phyloP scores from a whole-genome alignment of 2,329 filamentous ascomycete genomes.

The Fusarium sp. region DNA sequence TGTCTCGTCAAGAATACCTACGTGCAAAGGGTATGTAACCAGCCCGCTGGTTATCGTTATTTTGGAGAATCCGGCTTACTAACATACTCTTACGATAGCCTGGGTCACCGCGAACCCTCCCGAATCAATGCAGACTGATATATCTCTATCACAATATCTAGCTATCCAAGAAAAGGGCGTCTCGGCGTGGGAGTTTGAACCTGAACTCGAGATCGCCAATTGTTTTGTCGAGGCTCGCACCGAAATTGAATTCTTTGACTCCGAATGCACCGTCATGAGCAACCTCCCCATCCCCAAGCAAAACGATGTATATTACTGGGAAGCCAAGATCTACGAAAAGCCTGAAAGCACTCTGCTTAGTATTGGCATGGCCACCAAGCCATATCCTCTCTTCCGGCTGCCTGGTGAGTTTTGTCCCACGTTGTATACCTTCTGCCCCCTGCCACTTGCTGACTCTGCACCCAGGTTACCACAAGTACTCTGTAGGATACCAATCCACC shows the following conservation, averaged over 20 bases:
- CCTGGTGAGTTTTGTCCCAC: constrained; percentile 74
- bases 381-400: constrained; percentile 93
- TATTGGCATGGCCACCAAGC: constrained; percentile 96
- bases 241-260: constrained; percentile 99
- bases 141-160: constrained; percentile 95
- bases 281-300: constrained; percentile 98
- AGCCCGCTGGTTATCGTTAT: neutral
- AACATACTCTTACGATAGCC: constrained; percentile 65
- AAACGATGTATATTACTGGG: constrained; percentile 99
- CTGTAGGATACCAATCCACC: constrained; percentile 89
- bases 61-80: constrained; percentile 30
- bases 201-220: constrained; percentile 98
- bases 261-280: constrained; percentile 96
- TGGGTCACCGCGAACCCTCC: constrained; percentile 95
- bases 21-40: constrained; percentile 85
- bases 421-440: constrained; percentile 4
- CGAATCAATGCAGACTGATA: constrained; percentile 95
- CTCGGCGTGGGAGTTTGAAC: constrained; percentile 99
- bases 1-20: constrained; percentile 89
- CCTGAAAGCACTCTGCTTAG: constrained; percentile 88
- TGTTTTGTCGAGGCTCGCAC: constrained; percentile 97
- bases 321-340: constrained; percentile 98
- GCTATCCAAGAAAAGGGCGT: constrained; percentile 99
- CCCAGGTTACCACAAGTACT: constrained; percentile 87
- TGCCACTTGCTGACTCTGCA: constrained; percentile 41